phyloP scores from a whole-genome alignment of 345 rosid species.

The Camelina sativa region DNA sequence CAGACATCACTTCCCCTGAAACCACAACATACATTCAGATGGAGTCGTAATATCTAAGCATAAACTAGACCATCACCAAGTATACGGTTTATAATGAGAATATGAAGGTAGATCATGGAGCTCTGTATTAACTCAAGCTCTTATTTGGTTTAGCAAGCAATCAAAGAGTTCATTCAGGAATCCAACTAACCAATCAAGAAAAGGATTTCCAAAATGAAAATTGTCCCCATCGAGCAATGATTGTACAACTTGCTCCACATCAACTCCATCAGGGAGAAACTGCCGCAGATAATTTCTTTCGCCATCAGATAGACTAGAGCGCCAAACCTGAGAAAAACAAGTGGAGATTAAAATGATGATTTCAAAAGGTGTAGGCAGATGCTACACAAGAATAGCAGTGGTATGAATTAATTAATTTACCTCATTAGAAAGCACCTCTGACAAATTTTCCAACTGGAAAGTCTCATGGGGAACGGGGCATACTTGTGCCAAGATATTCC shows the following conservation, averaged over 20 bases:
- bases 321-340: constrained; percentile 66
- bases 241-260: constrained; percentile 61
- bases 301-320: constrained; percentile 61
- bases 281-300: constrained; percentile 74
- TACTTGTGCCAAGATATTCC: constrained; percentile 64
- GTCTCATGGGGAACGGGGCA: constrained; percentile 65
- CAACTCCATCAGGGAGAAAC: constrained; percentile 76
- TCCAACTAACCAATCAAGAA: constrained; percentile 68
- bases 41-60: constrained; percentile 34
- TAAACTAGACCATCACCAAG: constrained; percentile 23
- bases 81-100: not conserved
- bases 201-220: constrained; percentile 87
- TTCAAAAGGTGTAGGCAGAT: constrained; percentile 32
- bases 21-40: constrained; percentile 48
- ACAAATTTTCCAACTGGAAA: constrained; percentile 73
- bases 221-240: constrained; percentile 73
- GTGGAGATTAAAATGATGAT: constrained; percentile 6
- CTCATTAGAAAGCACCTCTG: constrained; percentile 75
- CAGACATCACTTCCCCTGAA: constrained; percentile 84
- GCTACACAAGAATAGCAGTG: too few species aligned
- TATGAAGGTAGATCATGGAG: constrained; percentile 5
- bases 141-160: not conserved
- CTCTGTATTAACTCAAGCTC: constrained; percentile 12
- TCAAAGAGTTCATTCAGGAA: constrained; percentile 19
- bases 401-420: too few species aligned